A percentile compares a stretch with the other conserved stretches of the same genome.
Conservation (phyloP, 495 filamentous ascomycete genomes). For the Neurospora sublineolata region DNA sequence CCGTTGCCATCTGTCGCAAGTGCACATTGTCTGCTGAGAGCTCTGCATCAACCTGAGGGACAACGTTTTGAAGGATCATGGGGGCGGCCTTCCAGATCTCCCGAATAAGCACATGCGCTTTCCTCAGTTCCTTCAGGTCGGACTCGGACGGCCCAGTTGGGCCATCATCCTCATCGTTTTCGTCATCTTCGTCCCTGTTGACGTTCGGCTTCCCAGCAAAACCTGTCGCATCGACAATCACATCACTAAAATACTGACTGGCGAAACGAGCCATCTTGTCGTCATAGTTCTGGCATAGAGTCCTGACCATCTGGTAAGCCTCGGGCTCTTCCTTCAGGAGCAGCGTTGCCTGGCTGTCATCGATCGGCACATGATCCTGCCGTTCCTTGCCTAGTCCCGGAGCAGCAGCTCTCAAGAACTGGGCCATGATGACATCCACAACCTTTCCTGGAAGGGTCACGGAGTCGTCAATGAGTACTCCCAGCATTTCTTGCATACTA, state of each 20-base stretch:
- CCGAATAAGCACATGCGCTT: conserved; percentile 78
- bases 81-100: conserved; percentile 93
- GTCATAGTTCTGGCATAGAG: conserved; percentile 77
- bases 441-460: conserved; percentile 66
- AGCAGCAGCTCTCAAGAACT: conserved; percentile 82
- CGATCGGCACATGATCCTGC: conserved; percentile 23
- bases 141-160: conserved; percentile 56
- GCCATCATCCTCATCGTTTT: conserved; percentile 55
- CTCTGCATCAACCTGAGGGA: conserved; percentile 89
- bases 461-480: conserved; percentile 78
- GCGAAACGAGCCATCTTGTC: conserved; percentile 91
- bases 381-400: conserved; percentile 46
- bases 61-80: conserved; percentile 78
- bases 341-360: conserved; percentile 58
- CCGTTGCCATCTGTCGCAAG: conserved; percentile 73
- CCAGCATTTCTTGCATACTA: conserved; percentile 77
- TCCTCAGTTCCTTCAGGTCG: conserved; percentile 75
- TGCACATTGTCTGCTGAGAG: conserved; percentile 79
- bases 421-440: conserved; percentile 87
- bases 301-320: conserved; percentile 92
- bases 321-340: conserved; percentile 74
- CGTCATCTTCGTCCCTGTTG: conserved; percentile 45
- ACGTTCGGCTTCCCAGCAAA: conserved; percentile 38
- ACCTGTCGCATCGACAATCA: conserved; percentile 78
- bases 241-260: conserved; percentile 93